Evolutionary conservation across 2,329 filamentous ascomycete genomes (phyloP).

Genomic region (Sclerotinia borealis): DNA sequence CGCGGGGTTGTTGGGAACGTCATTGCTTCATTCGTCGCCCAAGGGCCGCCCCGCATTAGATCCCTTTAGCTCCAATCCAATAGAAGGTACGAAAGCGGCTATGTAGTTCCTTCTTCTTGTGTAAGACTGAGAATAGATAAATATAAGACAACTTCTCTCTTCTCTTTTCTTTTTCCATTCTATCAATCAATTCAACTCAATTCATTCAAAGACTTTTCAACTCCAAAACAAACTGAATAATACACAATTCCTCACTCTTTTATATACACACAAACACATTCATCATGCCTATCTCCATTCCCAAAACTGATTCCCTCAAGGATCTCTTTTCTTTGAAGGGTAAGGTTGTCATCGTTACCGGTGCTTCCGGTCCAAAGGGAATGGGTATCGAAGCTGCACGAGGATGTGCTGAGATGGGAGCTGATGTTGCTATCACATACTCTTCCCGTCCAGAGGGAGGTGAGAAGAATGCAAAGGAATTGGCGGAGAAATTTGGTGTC

Average conservation of each 20-base stretch:
- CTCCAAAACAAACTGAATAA: background rate
- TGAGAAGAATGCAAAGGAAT: conserved; percentile 59
- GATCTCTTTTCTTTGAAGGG: conserved; percentile 56
- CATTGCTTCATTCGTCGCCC: background rate
- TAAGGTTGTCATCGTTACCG: conserved; percentile 58
- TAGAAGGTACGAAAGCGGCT: background rate
- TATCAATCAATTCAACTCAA: background rate
- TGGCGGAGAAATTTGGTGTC: conserved; percentile 53
- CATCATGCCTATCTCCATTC: conserved; percentile 52
- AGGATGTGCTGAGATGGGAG: conserved; percentile 58
- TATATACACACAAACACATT: background rate
- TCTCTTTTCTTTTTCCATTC: background rate
- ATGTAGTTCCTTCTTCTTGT: background rate
- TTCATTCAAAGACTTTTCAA: background rate
- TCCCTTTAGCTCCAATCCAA: background rate
- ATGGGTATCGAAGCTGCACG: conserved; percentile 64
- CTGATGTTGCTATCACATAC: conserved; percentile 62
- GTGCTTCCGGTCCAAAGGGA: conserved; percentile 57
- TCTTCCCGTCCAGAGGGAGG: conserved; percentile 54
- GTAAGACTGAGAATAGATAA: background rate
- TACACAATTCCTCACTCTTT: background rate
- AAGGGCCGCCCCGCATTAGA: background rate
- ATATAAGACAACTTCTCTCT: background rate
- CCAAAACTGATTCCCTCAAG: conserved; percentile 50
- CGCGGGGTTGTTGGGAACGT: background rate